Conservation (phyloP, 1,284 basidiomycete genomes). For the Ganoderma lingzhi region DNA sequence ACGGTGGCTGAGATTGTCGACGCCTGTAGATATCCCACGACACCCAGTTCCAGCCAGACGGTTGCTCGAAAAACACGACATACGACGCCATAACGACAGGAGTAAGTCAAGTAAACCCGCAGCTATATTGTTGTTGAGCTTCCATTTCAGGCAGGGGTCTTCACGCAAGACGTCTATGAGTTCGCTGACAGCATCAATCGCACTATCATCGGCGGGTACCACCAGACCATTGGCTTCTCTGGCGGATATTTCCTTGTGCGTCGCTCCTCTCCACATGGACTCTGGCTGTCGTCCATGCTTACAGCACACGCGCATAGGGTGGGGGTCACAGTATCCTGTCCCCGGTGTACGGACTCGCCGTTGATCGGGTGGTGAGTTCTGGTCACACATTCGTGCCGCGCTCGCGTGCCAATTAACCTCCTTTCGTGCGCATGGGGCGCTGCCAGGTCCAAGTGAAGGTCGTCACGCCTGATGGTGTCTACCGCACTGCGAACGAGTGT, state of each 20-base stretch:
- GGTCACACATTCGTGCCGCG: neutral
- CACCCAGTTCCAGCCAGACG: slow-evolving; percentile 35
- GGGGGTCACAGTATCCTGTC: slow-evolving; percentile 56
- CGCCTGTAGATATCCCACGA: slow-evolving; percentile 33
- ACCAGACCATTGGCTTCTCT: slow-evolving; percentile 41
- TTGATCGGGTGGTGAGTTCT: slow-evolving; percentile 47
- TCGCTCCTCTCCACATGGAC: neutral
- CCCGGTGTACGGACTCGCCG: slow-evolving; percentile 45
- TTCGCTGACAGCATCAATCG: slow-evolving; percentile 44
- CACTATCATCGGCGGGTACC: slow-evolving; percentile 44
- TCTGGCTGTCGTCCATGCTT: neutral
- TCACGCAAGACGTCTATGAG: slow-evolving; percentile 41
- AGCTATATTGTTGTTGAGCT: neutral
- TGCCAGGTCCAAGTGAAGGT: slow-evolving; percentile 34
- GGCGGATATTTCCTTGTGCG: slow-evolving; percentile 43
- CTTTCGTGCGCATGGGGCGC: neutral
- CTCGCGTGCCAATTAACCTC: neutral
- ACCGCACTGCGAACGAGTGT: slow-evolving; percentile 43
- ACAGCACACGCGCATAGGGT: slow-evolving; percentile 42
- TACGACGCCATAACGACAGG: slow-evolving; percentile 40
- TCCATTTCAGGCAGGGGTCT: slow-evolving; percentile 36
- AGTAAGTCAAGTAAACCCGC: slow-evolving; percentile 25
- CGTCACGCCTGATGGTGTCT: slow-evolving; percentile 43
- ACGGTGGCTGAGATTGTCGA: neutral
- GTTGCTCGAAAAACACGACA: slow-evolving; percentile 29